Evolutionary conservation across 805 yeast genomes (phyloP).

Genomic region (Metschnikowia hibisci): DNA sequence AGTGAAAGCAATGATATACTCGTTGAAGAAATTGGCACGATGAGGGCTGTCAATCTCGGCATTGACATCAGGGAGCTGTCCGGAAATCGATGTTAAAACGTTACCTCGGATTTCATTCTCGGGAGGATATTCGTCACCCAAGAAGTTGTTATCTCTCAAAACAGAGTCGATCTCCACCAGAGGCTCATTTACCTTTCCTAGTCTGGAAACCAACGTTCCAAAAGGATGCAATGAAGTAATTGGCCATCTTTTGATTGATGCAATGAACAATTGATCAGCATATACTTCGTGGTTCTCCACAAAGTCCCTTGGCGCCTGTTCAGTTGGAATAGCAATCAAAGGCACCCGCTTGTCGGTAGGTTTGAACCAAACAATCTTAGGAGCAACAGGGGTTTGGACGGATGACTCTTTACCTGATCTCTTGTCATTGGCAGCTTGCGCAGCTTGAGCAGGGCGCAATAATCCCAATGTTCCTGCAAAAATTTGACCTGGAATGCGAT

Average conservation of each 20-base stretch:
- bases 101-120: slow-evolving; percentile 21
- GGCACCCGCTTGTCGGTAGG: slow-evolving; percentile 98
- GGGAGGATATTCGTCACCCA: slow-evolving; percentile 75
- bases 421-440: slow-evolving; percentile 66
- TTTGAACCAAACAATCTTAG: slow-evolving; percentile 98
- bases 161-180: slow-evolving; percentile 83
- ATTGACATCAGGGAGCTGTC: slow-evolving; percentile 41
- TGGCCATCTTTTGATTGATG: slow-evolving; percentile 98
- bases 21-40: slow-evolving; percentile 54
- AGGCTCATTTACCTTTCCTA: slow-evolving; percentile 77
- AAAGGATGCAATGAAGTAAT: slow-evolving; percentile 97
- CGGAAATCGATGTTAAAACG: slow-evolving; percentile 14
- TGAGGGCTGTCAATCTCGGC: slow-evolving; percentile 30
- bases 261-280: slow-evolving; percentile 79
- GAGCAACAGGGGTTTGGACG: slow-evolving; percentile 49
- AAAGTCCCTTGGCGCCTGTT: slow-evolving; percentile 94
- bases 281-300: slow-evolving; percentile 87
- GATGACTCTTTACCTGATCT: slow-evolving; percentile 45
- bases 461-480: slow-evolving; percentile 93
- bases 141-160: slow-evolving; percentile 78
- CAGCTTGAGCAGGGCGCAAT: slow-evolving; percentile 93
- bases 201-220: slow-evolving; percentile 83
- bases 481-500: slow-evolving; percentile 94
- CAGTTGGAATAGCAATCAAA: slow-evolving; percentile 95
- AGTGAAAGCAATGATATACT: slow-evolving; percentile 61